Conservation (phyloP, 768 basidiomycete genomes). For the Porphyrellus cyaneotinctus region DNA sequence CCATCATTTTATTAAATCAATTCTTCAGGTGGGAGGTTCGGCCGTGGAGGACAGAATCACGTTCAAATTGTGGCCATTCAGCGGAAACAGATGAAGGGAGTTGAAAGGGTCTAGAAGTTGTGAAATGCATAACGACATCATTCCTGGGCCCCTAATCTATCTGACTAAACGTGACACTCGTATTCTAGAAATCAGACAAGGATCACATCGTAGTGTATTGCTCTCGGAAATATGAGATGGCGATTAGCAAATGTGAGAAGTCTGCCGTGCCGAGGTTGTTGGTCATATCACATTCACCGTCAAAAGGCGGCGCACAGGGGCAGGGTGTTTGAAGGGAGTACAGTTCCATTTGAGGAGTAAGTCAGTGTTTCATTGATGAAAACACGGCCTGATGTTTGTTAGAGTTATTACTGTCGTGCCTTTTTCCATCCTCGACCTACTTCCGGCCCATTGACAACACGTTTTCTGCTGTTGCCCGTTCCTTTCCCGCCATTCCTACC, state of each 20-base stretch:
- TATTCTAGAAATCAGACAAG: slow-evolving; percentile 1
- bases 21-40: neutral
- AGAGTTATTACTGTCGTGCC: slow-evolving; percentile 13
- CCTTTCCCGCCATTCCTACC: neutral
- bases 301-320: no score
- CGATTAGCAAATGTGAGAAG: neutral
- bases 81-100: neutral
- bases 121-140: neutral
- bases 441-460: slow-evolving; percentile 3
- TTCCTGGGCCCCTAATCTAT: neutral
- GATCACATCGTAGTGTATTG: neutral
- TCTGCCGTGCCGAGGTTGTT: neutral
- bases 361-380: neutral
- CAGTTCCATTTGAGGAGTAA: neutral
- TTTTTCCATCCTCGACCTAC: slow-evolving; percentile 17
- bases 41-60: neutral
- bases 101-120: neutral
- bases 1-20: neutral
- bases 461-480: slow-evolving; percentile 12
- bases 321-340: neutral
- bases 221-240: neutral
- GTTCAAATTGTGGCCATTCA: neutral
- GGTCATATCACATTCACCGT: no score
- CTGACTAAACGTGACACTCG: neutral
- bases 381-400: neutral